Percentiles rank a stretch among this genome's conserved stretches.
Conservation (phyloP, 495 filamentous ascomycete genomes). For the Aspergillus leporis region DNA sequence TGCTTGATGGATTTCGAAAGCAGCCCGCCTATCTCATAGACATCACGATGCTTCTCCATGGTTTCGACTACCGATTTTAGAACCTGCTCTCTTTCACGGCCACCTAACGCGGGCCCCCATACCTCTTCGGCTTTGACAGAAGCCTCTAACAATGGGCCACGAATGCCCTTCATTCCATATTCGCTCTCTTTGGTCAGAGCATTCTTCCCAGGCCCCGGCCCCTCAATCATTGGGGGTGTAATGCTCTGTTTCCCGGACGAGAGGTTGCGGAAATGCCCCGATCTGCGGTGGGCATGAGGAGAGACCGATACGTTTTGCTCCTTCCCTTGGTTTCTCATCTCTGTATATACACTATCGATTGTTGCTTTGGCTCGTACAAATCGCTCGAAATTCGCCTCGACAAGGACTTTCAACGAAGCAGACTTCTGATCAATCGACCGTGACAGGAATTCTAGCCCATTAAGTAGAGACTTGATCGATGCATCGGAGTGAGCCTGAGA, state of each 20-base stretch:
- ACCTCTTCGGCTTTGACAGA: constrained; percentile 93
- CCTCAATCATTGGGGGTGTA: constrained; percentile 32
- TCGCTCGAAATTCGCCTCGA: constrained; percentile 96
- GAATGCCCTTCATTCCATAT: constrained; percentile 89
- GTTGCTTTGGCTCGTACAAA: constrained; percentile 96
- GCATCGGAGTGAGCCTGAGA: constrained; percentile 85
- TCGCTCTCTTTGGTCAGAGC: constrained; percentile 91
- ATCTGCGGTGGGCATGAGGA: constrained; percentile 59
- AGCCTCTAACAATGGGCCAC: constrained; percentile 80
- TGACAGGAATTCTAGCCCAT: constrained; percentile 79
- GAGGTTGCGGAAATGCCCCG: constrained; percentile 57
- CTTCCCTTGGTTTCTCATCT: constrained; percentile 87
- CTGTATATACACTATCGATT: constrained; percentile 96
- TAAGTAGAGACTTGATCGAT: constrained; percentile 74
- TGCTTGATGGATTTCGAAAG: constrained; percentile 84
- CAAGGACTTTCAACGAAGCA: constrained; percentile 88
- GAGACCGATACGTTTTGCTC: constrained; percentile 53
- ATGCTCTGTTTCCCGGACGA: constrained; percentile 49
- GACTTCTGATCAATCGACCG: constrained; percentile 96
- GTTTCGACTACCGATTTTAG: constrained; percentile 71
- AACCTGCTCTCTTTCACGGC: constrained; percentile 85
- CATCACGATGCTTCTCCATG: constrained; percentile 74
- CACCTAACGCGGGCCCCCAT: constrained; percentile 91
- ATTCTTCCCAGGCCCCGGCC: constrained; percentile 66
- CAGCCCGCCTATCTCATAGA: constrained; percentile 76